Conservation (phyloP, 208 protist species). For the Leishmania martiniquensis region DNA sequence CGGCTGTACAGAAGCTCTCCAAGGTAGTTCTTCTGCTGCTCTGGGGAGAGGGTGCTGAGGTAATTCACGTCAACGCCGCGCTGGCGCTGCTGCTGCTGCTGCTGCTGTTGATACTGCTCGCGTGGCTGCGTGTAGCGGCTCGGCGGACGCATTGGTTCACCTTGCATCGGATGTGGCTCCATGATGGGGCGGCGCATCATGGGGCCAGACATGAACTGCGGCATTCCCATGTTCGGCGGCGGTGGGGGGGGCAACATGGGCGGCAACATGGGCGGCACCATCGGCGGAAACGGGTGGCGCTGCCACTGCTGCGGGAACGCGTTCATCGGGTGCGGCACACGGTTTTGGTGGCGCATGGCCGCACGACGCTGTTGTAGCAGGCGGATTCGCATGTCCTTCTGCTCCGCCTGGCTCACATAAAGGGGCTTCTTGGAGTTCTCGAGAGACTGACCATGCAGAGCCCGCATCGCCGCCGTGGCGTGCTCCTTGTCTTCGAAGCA, state of each 20-base stretch:
- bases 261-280: slow-evolving; percentile 33
- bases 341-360: slow-evolving; percentile 36
- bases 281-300: slow-evolving; percentile 25
- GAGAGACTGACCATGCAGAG: slow-evolving; percentile 92
- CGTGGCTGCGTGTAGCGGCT: slow-evolving; percentile 36
- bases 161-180: slow-evolving; percentile 20
- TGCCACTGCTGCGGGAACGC: slow-evolving; percentile 39
- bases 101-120: slow-evolving; percentile 8
- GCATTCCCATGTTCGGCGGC: slow-evolving; percentile 28
- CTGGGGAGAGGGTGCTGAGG: slow-evolving; percentile 54
- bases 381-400: slow-evolving; percentile 89
- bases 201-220: slow-evolving; percentile 35
- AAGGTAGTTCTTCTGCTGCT: slow-evolving; percentile 80
- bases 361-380: slow-evolving; percentile 85
- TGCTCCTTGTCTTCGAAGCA: slow-evolving; percentile 93
- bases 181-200: slow-evolving; percentile 43
- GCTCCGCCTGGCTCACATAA: slow-evolving; percentile 95
- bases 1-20: slow-evolving; percentile 68
- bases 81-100: slow-evolving; percentile 9
- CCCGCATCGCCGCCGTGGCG: slow-evolving; percentile 90
- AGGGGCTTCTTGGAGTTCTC: slow-evolving; percentile 87
- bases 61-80: slow-evolving; percentile 38
- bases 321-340: slow-evolving; percentile 34
- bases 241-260: slow-evolving; percentile 14
- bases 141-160: slow-evolving; percentile 33